These are phyloP conservation scores for Yamadazyma conglobata DNA, from an alignment of 1,139 yeast species.

Conservation along the genomic window DNA sequence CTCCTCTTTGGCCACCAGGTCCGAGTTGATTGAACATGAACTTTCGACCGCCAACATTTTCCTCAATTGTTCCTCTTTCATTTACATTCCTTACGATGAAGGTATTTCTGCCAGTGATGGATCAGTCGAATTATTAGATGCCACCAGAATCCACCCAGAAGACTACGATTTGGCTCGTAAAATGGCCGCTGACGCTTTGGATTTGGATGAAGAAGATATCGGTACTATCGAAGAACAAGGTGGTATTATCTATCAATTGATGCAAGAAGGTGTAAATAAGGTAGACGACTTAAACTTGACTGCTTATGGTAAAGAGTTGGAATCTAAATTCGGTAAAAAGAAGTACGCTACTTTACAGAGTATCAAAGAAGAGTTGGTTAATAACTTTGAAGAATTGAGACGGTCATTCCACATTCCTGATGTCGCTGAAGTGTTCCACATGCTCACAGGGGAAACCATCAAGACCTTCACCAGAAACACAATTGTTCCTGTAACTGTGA, in stretches of 20 bases:
- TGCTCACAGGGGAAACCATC: conserved; percentile 84
- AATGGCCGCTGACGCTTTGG: conserved; percentile 97
- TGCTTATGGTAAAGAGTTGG: conserved; percentile 91
- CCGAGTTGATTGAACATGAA: conserved; percentile 76
- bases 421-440: conserved; percentile 73
- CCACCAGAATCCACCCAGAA: conserved; percentile 96
- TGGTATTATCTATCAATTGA: conserved; percentile 78
- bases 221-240: conserved; percentile 74
- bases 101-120: conserved; percentile 46
- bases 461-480: conserved; percentile 65
- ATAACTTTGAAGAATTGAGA: conserved; percentile 84
- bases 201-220: conserved; percentile 90
- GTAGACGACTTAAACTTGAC: conserved; percentile 85
- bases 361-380: conserved; percentile 84
- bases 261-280: conserved; percentile 80
- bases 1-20: conserved; percentile 63
- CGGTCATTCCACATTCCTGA: conserved; percentile 65
- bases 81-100: conserved; percentile 74
- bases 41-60: conserved; percentile 78
- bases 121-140: conserved; percentile 78
- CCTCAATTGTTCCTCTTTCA: conserved; percentile 88
- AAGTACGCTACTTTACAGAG: conserved; percentile 81
- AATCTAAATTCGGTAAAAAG: conserved; percentile 67
- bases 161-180: conserved; percentile 93
- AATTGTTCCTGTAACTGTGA: conserved; percentile 75